Evolutionary conservation across 2,329 filamentous ascomycete genomes (phyloP).

Genomic region (Microdochium bolleyi): DNA sequence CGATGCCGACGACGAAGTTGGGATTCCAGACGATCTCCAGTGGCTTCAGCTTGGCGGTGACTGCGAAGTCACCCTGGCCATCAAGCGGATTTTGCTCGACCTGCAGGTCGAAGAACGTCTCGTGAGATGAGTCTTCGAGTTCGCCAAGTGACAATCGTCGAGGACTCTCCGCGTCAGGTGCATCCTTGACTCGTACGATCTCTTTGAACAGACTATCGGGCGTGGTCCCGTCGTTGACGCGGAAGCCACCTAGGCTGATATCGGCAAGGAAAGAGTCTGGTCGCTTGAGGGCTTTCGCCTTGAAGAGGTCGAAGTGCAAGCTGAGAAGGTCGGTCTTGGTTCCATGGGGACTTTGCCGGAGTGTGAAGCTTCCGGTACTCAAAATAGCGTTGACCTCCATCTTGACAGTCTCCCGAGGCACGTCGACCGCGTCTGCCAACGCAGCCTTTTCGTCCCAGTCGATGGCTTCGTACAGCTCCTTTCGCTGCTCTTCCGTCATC

Average conservation of each 20-base stretch:
- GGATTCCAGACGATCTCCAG: slow-evolving; percentile 98
- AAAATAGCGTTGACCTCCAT: slow-evolving; percentile 87
- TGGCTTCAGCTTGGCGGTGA: slow-evolving; percentile 87
- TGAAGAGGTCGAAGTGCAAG: slow-evolving; percentile 90
- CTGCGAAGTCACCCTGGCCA: slow-evolving; percentile 79
- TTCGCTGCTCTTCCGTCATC: slow-evolving; percentile 91
- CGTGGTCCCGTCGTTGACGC: slow-evolving; percentile 93
- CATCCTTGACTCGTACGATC: slow-evolving; percentile 92
- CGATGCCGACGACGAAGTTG: slow-evolving; percentile 81
- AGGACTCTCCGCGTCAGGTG: slow-evolving; percentile 41
- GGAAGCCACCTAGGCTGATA: slow-evolving; percentile 82
- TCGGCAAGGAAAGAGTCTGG: slow-evolving; percentile 87
- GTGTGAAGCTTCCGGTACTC: slow-evolving; percentile 91
- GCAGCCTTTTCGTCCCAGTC: slow-evolving; percentile 97
- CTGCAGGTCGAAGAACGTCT: slow-evolving; percentile 86
- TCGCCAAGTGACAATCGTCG: slow-evolving; percentile 46
- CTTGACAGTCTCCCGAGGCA: slow-evolving; percentile 86
- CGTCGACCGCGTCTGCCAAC: slow-evolving; percentile 77
- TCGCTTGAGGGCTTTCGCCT: slow-evolving; percentile 79
- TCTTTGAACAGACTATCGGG: slow-evolving; percentile 86
- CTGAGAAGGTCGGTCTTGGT: slow-evolving; percentile 74
- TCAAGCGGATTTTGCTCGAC: slow-evolving; percentile 95
- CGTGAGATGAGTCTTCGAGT: slow-evolving; percentile 42
- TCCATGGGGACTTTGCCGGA: slow-evolving; percentile 79
- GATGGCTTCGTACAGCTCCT: slow-evolving; percentile 94